A percentile compares a stretch with the other conserved stretches of the same genome.
These are phyloP conservation scores for Eleusine coracana DNA, from an alignment of 176 grass and related monocot genomes.

Conservation along the genomic window DNA sequence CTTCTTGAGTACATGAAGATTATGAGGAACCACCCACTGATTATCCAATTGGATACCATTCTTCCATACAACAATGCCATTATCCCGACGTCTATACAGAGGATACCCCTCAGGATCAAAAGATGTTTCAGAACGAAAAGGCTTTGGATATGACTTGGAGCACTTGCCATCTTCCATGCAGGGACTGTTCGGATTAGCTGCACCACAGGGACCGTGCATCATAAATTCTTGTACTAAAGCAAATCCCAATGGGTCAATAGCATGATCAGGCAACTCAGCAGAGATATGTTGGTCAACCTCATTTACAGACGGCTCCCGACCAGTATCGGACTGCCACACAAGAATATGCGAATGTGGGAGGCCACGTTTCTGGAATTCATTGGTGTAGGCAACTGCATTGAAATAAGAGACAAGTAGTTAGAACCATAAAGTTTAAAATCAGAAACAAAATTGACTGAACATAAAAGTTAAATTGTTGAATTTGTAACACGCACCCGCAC, in stretches of 20 bases:
- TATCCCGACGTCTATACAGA: background rate
- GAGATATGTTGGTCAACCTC: background rate
- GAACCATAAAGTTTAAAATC: too few species aligned
- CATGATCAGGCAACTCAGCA: background rate
- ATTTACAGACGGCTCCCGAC: accelerated
- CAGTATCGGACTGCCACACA: background rate
- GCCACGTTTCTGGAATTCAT: conserved; percentile 2
- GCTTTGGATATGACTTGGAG: background rate
- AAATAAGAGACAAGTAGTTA: too few species aligned
- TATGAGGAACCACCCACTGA: background rate
- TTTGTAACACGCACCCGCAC: background rate
- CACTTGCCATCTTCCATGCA: background rate
- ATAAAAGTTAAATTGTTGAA: too few species aligned
- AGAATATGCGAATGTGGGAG: background rate
- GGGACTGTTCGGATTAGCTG: background rate
- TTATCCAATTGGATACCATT: background rate
- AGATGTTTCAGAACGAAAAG: background rate
- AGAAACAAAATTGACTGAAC: too few species aligned
- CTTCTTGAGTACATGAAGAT: background rate
- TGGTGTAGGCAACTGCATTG: background rate
- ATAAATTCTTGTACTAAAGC: background rate
- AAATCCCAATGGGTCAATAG: background rate
- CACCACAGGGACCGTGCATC: conserved; percentile 20
- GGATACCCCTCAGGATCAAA: background rate
- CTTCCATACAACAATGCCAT: background rate